Base-by-base conservation (phyloP, 805 yeast species). In the Candida sphagnicola region DNA sequence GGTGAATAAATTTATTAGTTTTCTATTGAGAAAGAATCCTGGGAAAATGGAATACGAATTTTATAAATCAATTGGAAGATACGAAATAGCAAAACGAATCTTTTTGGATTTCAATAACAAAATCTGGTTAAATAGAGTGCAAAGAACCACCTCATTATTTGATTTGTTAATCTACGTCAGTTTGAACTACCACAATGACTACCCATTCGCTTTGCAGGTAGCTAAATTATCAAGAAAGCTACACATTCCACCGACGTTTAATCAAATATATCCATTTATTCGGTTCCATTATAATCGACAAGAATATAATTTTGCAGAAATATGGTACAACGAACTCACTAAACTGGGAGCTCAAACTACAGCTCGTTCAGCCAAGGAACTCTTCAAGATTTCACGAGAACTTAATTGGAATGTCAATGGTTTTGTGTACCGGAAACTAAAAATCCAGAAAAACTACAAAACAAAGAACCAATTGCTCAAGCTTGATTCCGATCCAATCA, bases 241-340 rank as follows among this genome's bases (percentile, higher is more conserved):
- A 14, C 51, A 52, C 3, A 35, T 63, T 10, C 68, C 71, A n/a
- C 52, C 62, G 17, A 54, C 72, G 0, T 65, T 67, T 47, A 59
- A 61, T 40, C 73, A 67, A 38, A 44, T 66, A 1, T 62, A 53
- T 37, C 72, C 74, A 1, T 61, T 68, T 28, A 59, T 68, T 13
- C 48, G 49, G 43, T 60, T 57, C 44, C 71, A 68, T 44, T 62
- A 64, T 42, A 39, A 43, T 15, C 48, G 57, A 15, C 48, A 51
- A 10, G 67, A 66, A 34, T 44, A 41, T 42, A 52, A 56, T 2
- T 43, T 35, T n/a, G 69, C 72, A 3, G 55, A 59, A 31, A 26
- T 52, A 11, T 68, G 74, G 74, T 68, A 64, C 45, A 49, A 54
- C 11, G 51, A 64, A 18, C 45, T 68, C 14, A 57, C 60, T 2